phyloP scores from a whole-genome alignment of 805 yeast species.

The Suhomyces faveliae region DNA sequence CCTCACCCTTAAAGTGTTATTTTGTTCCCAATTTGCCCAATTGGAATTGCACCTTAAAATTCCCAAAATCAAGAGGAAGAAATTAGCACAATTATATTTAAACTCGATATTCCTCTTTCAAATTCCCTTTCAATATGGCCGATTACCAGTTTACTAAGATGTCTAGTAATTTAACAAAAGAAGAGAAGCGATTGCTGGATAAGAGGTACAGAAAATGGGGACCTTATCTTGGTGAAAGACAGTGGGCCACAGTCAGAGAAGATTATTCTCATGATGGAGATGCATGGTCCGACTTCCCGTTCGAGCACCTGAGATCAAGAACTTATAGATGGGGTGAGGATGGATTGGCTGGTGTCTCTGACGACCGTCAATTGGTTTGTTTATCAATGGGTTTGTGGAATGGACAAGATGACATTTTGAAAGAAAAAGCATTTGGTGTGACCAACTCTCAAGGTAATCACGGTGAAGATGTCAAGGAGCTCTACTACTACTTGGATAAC shows the following conservation, averaged over 20 bases:
- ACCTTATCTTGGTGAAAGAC: slow-evolving; percentile 82
- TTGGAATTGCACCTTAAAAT: neutral
- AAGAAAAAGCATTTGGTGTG: slow-evolving; percentile 83
- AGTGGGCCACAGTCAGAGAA: slow-evolving; percentile 74
- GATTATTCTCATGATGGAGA: slow-evolving; percentile 85
- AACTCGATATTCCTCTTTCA: neutral
- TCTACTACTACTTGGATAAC: slow-evolving; percentile 82
- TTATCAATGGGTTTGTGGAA: slow-evolving; percentile 89
- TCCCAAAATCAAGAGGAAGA: neutral
- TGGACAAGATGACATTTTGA: slow-evolving; percentile 78
- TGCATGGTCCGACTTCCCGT: slow-evolving; percentile 88
- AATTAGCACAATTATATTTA: neutral
- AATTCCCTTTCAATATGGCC: slow-evolving; percentile 1
- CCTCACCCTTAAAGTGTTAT: neutral
- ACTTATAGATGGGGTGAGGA: slow-evolving; percentile 96
- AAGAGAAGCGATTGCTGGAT: slow-evolving; percentile 37
- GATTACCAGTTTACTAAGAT: slow-evolving; percentile 7
- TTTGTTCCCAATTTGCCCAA: neutral
- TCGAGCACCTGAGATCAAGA: slow-evolving; percentile 77
- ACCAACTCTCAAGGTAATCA: slow-evolving; percentile 94
- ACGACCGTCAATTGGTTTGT: slow-evolving; percentile 74
- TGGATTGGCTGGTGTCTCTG: slow-evolving; percentile 88
- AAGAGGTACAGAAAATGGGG: slow-evolving; percentile 62
- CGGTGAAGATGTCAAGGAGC: slow-evolving; percentile 91
- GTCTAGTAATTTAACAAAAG: slow-evolving; percentile 28